These are phyloP conservation scores for Bertia moriformis DNA, from an alignment of 2,329 filamentous ascomycete genomes.

Conservation along the genomic window DNA sequence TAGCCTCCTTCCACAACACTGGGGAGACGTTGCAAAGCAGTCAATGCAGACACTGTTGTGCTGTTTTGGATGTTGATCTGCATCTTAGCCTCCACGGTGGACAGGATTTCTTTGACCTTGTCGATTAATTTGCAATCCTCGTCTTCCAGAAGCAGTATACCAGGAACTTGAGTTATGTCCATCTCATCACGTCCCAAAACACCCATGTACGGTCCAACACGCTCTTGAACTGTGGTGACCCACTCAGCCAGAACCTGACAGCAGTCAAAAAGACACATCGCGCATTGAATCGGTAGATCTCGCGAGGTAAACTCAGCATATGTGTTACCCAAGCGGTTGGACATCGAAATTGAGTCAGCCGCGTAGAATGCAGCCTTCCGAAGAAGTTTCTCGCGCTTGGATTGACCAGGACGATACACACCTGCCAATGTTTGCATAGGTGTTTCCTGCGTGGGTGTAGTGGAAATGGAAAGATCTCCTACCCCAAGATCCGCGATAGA, in stretches of 20 bases:
- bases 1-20: slow-evolving; percentile 57
- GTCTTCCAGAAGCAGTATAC: slow-evolving; percentile 78
- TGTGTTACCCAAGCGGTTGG: slow-evolving; percentile 70
- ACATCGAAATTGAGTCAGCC: slow-evolving; percentile 77
- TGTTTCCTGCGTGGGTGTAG: slow-evolving; percentile 14
- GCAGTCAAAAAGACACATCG: slow-evolving; percentile 86
- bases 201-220: slow-evolving; percentile 78
- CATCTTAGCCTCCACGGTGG: slow-evolving; percentile 68
- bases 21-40: slow-evolving; percentile 36
- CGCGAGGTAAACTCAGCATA: slow-evolving; percentile 73
- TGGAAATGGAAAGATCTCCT: slow-evolving; percentile 22
- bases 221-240: slow-evolving; percentile 83
- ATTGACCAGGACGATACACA: slow-evolving; percentile 28
- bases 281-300: slow-evolving; percentile 77
- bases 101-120: slow-evolving; percentile 69
- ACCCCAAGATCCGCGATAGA: slow-evolving; percentile 23
- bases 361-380: slow-evolving; percentile 93
- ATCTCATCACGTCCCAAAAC: slow-evolving; percentile 72
- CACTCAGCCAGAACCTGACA: slow-evolving; percentile 88
- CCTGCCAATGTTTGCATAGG: slow-evolving; percentile 11
- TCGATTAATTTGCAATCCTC: slow-evolving; percentile 76
- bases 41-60: slow-evolving; percentile 29
- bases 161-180: slow-evolving; percentile 66
- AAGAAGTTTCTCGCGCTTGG: slow-evolving; percentile 71
- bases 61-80: slow-evolving; percentile 32